Evolutionary conservation across 2,329 filamentous ascomycete genomes (phyloP).

Genomic region (Pezicula rhizophila): DNA sequence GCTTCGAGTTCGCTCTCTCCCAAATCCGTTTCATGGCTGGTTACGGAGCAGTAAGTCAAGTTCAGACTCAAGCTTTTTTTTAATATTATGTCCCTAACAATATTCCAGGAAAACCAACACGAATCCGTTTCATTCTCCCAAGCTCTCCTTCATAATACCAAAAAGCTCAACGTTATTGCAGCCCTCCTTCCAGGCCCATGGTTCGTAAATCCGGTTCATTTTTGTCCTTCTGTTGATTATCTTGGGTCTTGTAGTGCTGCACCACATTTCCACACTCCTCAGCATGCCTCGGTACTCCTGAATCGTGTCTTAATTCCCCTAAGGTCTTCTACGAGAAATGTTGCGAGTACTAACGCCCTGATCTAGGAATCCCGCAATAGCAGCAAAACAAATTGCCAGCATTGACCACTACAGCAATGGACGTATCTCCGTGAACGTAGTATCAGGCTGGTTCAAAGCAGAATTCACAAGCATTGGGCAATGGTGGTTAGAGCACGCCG

Average conservation of each 20-base stretch:
- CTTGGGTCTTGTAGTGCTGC: too few relatives aligned
- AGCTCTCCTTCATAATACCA: conserved; percentile 39
- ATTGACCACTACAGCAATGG: conserved; percentile 47
- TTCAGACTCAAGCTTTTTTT: not conserved
- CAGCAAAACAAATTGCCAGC: conserved; percentile 46
- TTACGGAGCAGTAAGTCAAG: conserved; percentile 33
- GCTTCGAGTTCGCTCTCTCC: conserved; percentile 45
- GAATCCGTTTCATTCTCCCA: conserved; percentile 47
- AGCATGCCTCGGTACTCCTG: too few relatives aligned
- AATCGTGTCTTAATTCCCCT: too few relatives aligned
- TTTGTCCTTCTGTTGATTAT: too few relatives aligned
- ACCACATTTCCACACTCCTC: too few relatives aligned
- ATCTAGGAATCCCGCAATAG: conserved; percentile 37
- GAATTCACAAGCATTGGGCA: conserved; percentile 46
- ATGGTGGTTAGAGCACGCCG: conserved; percentile 49
- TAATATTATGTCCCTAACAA: not conserved
- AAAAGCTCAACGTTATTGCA: conserved; percentile 44
- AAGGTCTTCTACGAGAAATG: too few relatives aligned
- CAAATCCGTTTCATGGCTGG: conserved; percentile 48
- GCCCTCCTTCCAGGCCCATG: conserved; percentile 44
- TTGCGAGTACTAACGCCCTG: too few relatives aligned
- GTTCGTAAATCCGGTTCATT: conserved; percentile 8
- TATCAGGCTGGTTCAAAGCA: conserved; percentile 47
- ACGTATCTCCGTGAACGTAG: conserved; percentile 45
- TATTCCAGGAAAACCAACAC: conserved; percentile 36